Evolutionary conservation across 352 stramenopile genomes (phyloP).

Genomic region (Phytophthora sp.): DNA sequence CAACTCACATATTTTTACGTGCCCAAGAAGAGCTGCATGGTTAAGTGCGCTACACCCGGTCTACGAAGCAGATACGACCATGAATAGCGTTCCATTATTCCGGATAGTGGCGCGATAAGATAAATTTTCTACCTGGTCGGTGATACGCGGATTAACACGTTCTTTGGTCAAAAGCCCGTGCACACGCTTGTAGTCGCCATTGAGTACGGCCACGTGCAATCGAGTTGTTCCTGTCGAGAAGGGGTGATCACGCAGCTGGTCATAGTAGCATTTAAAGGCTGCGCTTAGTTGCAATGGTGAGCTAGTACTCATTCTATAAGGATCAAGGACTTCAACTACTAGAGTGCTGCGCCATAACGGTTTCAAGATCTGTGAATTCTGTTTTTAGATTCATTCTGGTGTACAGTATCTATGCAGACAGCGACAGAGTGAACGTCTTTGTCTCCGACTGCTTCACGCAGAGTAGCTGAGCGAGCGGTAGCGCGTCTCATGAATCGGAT

Average conservation of each 20-base stretch:
- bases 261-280: slow-evolving; percentile 43
- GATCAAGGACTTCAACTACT: neutral
- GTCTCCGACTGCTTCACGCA: slow-evolving; percentile 36
- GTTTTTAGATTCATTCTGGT: neutral
- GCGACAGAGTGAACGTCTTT: slow-evolving; percentile 27
- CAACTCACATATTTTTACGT: slow-evolving; percentile 34
- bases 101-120: neutral
- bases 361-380: neutral
- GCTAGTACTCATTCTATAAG: slow-evolving; percentile 8
- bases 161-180: slow-evolving; percentile 22
- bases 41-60: slow-evolving; percentile 39
- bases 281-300: slow-evolving; percentile 34
- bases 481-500: slow-evolving; percentile 52
- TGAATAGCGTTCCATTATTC: neutral
- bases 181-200: slow-evolving; percentile 30
- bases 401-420: slow-evolving; percentile 25
- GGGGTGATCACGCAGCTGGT: slow-evolving; percentile 28
- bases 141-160: neutral
- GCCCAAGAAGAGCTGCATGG: slow-evolving; percentile 46
- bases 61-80: slow-evolving; percentile 19
- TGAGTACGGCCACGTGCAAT: slow-evolving; percentile 43
- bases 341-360: neutral
- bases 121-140: slow-evolving; percentile 36
- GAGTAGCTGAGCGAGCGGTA: slow-evolving; percentile 39
- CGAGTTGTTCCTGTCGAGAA: slow-evolving; percentile 28